Base-by-base conservation (phyloP, 2,329 filamentous ascomycete genomes). In the Ceratocystis lukuohia region DNA sequence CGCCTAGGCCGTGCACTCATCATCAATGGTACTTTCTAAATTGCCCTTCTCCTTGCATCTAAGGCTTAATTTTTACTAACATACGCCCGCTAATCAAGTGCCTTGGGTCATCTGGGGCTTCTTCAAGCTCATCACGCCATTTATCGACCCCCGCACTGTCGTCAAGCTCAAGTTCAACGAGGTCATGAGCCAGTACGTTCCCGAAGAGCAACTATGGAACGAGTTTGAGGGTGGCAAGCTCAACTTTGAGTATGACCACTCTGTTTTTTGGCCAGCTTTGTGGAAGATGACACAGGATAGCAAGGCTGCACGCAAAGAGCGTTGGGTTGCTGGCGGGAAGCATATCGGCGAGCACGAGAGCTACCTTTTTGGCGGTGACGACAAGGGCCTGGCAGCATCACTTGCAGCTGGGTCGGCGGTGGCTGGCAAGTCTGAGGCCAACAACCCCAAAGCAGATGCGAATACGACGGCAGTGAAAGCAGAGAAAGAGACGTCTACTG, bases 101-200 rank as follows among this genome's bases (percentile, higher is more conserved):
- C 93, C 93, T 0, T 96, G 90, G 85, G 83, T 96, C 69, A 89
- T 97, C 69, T 87, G 84, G 75, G 89, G 89, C 63, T 99, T 99
- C 82, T 96, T 97, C 82, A 96, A 96, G 77, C 79, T 96, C 72
- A 92, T 99, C 77, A 91, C 86, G 3, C 91, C 93, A 48, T 96
- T 99, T 77, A 96, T 99, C 77, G 94, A 99, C 76, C 94, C 94
- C 6, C 79, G 92, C 72, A 99, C 94, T 8, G 86, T 89, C 67
- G 86, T 94, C 73, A 99, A 99, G 80, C 86, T 99, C 78, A 95
- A 94, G 79, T 96, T 96, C 82, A 96, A 97, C 79, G 91, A 96
- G 75, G 88, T 95, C 73, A 86, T 96, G 79, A 82, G 82, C 71
- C 80, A 88, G 70, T 91, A 91, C 74, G 88, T 99, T 22, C 91